These are phyloP conservation scores for Aspergillus aculeatus DNA, from an alignment of 2,329 filamentous ascomycete species.

Conservation along the genomic window DNA sequence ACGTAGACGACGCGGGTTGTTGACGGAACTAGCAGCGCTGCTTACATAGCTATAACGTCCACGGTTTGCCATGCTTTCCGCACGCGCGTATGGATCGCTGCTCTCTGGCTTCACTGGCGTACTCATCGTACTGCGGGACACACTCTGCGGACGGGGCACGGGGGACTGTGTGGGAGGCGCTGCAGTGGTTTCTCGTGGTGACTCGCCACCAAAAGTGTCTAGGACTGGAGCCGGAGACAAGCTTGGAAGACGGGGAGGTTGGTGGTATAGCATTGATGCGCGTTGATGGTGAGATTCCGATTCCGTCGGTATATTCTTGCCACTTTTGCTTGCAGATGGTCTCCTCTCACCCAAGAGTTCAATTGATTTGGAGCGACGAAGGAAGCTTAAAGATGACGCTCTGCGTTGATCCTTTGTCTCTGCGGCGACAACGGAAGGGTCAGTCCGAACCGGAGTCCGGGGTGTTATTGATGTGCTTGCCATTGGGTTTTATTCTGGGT, in stretches of 20 bases:
- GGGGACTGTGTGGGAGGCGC: slow-evolving; percentile 48
- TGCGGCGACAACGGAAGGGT: slow-evolving; percentile 34
- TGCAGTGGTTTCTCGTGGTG: slow-evolving; percentile 60
- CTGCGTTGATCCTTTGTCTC: slow-evolving; percentile 43
- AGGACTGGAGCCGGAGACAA: slow-evolving; percentile 49
- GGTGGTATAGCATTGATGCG: slow-evolving; percentile 58
- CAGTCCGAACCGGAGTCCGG: slow-evolving; percentile 34
- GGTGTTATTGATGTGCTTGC: slow-evolving; percentile 36
- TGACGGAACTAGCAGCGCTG: slow-evolving; percentile 84
- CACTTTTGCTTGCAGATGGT: slow-evolving; percentile 31
- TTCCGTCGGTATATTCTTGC: slow-evolving; percentile 43
- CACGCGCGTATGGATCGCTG: slow-evolving; percentile 72
- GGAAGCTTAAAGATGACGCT: slow-evolving; percentile 55
- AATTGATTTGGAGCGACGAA: slow-evolving; percentile 67
- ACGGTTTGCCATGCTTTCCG: slow-evolving; percentile 95
- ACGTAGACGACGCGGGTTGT: slow-evolving; percentile 86
- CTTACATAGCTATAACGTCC: slow-evolving; percentile 95
- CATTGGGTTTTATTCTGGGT: slow-evolving; percentile 27
- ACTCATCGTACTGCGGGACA: slow-evolving; percentile 24
- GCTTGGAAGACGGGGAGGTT: slow-evolving; percentile 57
- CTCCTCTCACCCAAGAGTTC: slow-evolving; percentile 59
- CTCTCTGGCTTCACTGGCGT: slow-evolving; percentile 42
- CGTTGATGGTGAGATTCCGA: slow-evolving; percentile 57
- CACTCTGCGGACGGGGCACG: slow-evolving; percentile 25
- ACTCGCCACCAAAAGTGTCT: slow-evolving; percentile 63